A percentile compares a stretch with the other conserved stretches of the same genome.
Evolutionary conservation across 1,284 basidiomycete species (phyloP).

Genomic region (Trichosporon ovoides): DNA sequence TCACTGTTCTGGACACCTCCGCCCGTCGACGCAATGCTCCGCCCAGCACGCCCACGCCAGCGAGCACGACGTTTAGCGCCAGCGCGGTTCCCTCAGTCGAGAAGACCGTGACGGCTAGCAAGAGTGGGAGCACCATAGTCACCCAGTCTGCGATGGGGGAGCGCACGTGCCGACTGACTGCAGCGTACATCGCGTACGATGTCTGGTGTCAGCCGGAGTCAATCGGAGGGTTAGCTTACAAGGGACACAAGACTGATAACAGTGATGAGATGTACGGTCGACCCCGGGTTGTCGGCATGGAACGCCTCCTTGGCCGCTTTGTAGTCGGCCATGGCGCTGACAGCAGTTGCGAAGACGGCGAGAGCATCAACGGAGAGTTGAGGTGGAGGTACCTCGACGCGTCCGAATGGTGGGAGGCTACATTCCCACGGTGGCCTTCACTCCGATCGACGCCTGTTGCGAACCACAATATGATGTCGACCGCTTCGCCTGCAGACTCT

Average conservation of each 20-base stretch:
- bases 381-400: background rate
- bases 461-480: background rate
- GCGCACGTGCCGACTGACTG: conserved; percentile 48
- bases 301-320: conserved; percentile 82
- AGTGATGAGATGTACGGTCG: conserved; percentile 69
- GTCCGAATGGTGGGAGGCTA: background rate
- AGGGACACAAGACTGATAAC: conserved; percentile 64
- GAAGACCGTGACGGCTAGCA: conserved; percentile 72
- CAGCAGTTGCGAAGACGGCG: background rate
- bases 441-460: background rate
- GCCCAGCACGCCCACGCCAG: background rate
- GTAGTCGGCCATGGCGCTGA: conserved; percentile 53
- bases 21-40: background rate
- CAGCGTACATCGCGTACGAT: conserved; percentile 64
- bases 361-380: background rate
- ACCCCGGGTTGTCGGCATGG: conserved; percentile 73
- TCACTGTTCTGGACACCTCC: background rate
- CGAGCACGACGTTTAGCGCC: conserved; percentile 55
- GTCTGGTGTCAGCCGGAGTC: conserved; percentile 53
- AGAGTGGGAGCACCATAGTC: conserved; percentile 66
- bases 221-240: conserved; percentile 53
- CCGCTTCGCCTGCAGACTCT: background rate
- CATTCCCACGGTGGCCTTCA: background rate
- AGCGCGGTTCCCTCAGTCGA: conserved; percentile 55
- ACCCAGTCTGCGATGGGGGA: conserved; percentile 56